Conservation (phyloP, 768 basidiomycete species). For the Boletales sp. region DNA sequence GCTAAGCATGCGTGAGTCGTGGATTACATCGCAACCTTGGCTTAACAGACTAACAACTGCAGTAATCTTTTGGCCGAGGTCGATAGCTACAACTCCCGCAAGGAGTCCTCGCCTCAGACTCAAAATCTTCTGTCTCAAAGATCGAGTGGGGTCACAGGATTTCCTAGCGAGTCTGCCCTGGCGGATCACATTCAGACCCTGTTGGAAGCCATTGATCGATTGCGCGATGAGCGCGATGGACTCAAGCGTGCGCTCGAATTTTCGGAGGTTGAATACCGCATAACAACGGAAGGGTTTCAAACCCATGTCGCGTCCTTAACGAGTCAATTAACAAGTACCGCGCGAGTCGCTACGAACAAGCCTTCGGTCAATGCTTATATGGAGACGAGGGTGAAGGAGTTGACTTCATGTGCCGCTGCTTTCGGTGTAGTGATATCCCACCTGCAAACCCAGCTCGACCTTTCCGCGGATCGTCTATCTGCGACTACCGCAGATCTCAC, state of each 20-base stretch:
- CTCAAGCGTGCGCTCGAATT: constrained; percentile 65
- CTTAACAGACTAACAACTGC: background rate
- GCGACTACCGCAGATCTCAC: constrained; percentile 8
- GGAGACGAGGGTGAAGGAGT: constrained; percentile 22
- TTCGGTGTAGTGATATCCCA: constrained; percentile 40
- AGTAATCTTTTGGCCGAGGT: constrained; percentile 24
- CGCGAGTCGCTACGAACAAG: constrained; percentile 13
- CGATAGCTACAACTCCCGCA: background rate
- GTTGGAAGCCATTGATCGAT: constrained; percentile 58
- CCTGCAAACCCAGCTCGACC: constrained; percentile 29
- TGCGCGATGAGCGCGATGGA: constrained; percentile 63
- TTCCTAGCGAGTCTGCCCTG: constrained; percentile 21
- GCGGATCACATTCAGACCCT: constrained; percentile 51
- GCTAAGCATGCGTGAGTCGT: constrained; percentile 25
- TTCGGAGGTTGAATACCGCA: constrained; percentile 61
- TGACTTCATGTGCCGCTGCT: constrained; percentile 34
- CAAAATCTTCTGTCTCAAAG: background rate
- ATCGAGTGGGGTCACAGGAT: background rate
- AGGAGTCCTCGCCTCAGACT: background rate
- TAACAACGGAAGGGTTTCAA: constrained; percentile 58
- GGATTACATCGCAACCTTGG: background rate
- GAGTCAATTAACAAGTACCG: constrained; percentile 19
- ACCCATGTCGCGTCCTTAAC: constrained; percentile 40
- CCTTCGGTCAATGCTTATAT: background rate
- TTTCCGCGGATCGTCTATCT: constrained; percentile 13